Evolutionary conservation across 2,329 filamentous ascomycete species (phyloP).

Genomic region (Aspergillus bombycis): DNA sequence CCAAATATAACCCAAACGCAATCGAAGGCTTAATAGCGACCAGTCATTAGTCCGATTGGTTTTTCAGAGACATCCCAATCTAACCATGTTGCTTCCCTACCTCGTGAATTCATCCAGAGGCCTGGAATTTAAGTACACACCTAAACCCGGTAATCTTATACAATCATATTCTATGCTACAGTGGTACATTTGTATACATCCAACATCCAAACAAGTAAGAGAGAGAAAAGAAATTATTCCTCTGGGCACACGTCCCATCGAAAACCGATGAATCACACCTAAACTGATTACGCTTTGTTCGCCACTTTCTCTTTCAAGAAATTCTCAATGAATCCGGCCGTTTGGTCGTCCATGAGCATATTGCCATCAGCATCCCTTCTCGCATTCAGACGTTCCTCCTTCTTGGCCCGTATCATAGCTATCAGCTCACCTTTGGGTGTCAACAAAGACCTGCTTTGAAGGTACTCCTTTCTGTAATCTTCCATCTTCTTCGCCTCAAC

Average conservation of each 20-base stretch:
- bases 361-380: slow-evolving; percentile 43
- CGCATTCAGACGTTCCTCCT: slow-evolving; percentile 37
- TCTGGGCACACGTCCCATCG: slow-evolving; percentile 6
- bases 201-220: slow-evolving; percentile 11
- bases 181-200: slow-evolving; percentile 28
- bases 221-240: slow-evolving; percentile 3
- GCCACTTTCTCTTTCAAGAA: slow-evolving; percentile 34
- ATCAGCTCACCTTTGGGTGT: slow-evolving; percentile 51
- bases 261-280: slow-evolving; percentile 6
- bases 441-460: slow-evolving; percentile 49
- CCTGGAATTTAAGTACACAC: background rate
- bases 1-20: slow-evolving; percentile 9
- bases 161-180: slow-evolving; percentile 32
- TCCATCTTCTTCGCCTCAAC: slow-evolving; percentile 65
- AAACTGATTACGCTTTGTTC: slow-evolving; percentile 17
- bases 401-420: slow-evolving; percentile 41
- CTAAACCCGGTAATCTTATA: slow-evolving; percentile 18
- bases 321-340: slow-evolving; percentile 40
- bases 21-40: background rate
- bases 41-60: slow-evolving; percentile 4
- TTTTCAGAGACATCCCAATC: background rate
- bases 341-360: slow-evolving; percentile 35
- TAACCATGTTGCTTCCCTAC: background rate
- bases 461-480: slow-evolving; percentile 53
- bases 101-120: background rate